Evolutionary conservation across 768 basidiomycete species (phyloP), one percentile per base, ranked within the genome.

Genomic region (Rhizopogon vesiculosus): DNA sequence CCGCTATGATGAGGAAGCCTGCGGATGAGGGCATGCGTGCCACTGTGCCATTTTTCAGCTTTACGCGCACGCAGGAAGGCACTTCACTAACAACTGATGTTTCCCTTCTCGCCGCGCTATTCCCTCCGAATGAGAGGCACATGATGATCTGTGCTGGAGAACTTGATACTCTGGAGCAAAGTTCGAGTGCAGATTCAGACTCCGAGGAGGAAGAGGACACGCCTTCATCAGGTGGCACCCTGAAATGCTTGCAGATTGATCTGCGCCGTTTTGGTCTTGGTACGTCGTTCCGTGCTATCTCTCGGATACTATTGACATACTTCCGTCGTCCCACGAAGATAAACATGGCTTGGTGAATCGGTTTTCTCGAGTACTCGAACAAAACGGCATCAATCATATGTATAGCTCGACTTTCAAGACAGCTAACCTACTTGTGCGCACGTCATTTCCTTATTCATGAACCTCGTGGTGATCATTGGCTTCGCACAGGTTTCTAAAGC

Each of bases 321-420:
- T 46, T 56, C 12, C 59, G 28, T 31, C 44, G 28, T 31, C 45
- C 29, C 46, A 38, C 53, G 10, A 62, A 86, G 90, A 91, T 64
- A 89, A 88, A 62, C 79, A 88, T 59, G 90, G 90, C 35, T 76
- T 92, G 7, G 87, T 91, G 45, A 88, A 83, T 66, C 81, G 84
- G 40, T 89, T 89, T 65, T 89, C 89, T 19, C 80, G 81, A 7
- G 80, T 89, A 19, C 79, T 91, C 12, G 85, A 87, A 55, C 77
- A 81, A 60, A 85, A 86, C 61, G 81, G 82, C 10, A 85, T 92
- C 65, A 88, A 90, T 70, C 87, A 90, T 65, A 86, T 91, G 81
- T 91, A 91, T 65, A 87, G 84, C 55, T 89, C 87, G 43, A 90
- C 89, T n/a, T 86, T 83, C 66, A 88, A 88, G 71, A 87, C 86